Evolutionary conservation across 306 rosid genomes (phyloP), one percentile per base, ranked within the genome.

Genomic region (Hippophae rhamnoides): DNA sequence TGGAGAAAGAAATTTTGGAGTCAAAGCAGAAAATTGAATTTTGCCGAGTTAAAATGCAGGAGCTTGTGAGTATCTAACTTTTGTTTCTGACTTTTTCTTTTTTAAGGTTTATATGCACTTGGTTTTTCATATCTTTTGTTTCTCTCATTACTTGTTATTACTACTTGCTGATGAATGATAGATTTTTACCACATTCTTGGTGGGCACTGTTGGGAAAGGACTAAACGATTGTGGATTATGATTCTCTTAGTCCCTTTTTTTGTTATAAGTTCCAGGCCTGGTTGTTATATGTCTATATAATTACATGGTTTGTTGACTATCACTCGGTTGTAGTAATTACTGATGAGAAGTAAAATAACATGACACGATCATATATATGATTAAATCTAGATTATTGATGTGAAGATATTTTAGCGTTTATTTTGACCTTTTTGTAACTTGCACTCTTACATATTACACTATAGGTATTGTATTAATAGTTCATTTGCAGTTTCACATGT

Each of bases 41-140:
- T 66, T 93, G 3, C 70, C 86, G 86, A 27, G 53, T 79, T 47
- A 89, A 89, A 78, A 93, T 93, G 99, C 99, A 93, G 78, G 97
- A 93, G 72, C 90, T 93, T 54, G 99, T 93, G 66, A 86, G 99
- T 82, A 69, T 49, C 27, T 3, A 13, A 25, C 52, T 51, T 4
- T 63, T 56, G 75, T 66, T 18, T 57, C 57, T 31, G 60, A 65
- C 53, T 27, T 56, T 78, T 13, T 8, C 45, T 44, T 41, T 64
- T 63, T 68, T 44, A 62, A 60, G 52, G 43, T 52, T 3, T 38
- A 26, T 46, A 18, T 31, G 38, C 38, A 31, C 38, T 72, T 58
- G 50, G 44, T 69, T 38, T n/a, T 23, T 60, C 43, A 14, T 18
- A n/a, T 27, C 57, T 51, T 11, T 4, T 31, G 38, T 31, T 31